A percentile compares a stretch with the other conserved stretches of the same genome.
These are phyloP conservation scores for Raphidocelis subcapitata DNA, from an alignment of 139 green algal genomes.

Conservation along the genomic window DNA sequence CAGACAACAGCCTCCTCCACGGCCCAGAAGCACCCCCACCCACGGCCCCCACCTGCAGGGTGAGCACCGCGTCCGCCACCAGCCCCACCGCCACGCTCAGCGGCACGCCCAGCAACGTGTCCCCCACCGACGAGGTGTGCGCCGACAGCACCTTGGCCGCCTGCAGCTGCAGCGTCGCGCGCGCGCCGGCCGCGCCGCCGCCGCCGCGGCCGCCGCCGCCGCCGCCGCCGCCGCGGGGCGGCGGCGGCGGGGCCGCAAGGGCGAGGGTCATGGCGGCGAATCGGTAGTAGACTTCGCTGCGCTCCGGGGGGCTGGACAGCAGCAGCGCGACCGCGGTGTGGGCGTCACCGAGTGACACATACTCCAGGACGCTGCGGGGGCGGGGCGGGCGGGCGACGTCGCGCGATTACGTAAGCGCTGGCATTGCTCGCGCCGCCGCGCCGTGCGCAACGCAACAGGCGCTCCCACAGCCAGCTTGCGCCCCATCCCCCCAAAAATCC, in stretches of 20 bases:
- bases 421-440: too few species aligned
- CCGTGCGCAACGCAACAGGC: too few species aligned
- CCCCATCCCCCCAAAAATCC: background rate
- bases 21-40: conserved; percentile 38
- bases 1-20: background rate
- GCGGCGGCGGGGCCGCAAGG: conserved; percentile 54
- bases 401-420: too few species aligned
- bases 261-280: conserved; percentile 77
- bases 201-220: background rate
- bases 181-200: conserved; percentile 9
- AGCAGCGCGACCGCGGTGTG: conserved; percentile 82
- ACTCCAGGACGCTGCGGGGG: conserved; percentile 35
- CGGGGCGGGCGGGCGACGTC: too few species aligned
- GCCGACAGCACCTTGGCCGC: conserved; percentile 50
- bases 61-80: conserved; percentile 12
- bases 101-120: conserved; percentile 76
- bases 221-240: conserved; percentile 15
- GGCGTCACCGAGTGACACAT: conserved; percentile 65
- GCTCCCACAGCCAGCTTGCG: too few species aligned
- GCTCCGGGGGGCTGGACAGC: conserved; percentile 64
- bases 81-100: conserved; percentile 72
- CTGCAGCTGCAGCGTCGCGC: conserved; percentile 16
- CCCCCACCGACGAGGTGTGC: conserved; percentile 70
- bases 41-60: conserved; percentile 39
- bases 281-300: conserved; percentile 50